Evolutionary conservation across 1,284 basidiomycete genomes (phyloP).

Genomic region (Somion occarium): DNA sequence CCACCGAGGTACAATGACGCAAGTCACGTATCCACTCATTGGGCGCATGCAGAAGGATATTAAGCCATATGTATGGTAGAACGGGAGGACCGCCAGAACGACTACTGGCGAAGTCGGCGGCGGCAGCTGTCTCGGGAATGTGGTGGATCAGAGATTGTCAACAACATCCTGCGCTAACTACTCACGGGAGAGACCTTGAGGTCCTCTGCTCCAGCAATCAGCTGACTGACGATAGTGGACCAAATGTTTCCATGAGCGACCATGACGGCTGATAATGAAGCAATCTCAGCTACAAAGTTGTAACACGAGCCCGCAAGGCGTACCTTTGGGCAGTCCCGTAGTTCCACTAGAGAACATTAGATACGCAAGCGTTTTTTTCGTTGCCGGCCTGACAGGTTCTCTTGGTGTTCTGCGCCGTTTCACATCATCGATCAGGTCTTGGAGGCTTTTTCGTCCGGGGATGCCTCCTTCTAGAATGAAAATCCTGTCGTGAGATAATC

Average conservation of each 20-base stretch:
- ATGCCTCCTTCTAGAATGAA: constrained; percentile 45
- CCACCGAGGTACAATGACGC: constrained; percentile 59
- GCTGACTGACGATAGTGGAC: constrained; percentile 40
- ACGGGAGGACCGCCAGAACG: constrained; percentile 54
- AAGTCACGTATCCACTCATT: constrained; percentile 39
- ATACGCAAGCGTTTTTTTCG: constrained; percentile 60
- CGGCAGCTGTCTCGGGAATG: constrained; percentile 30
- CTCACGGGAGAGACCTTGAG: constrained; percentile 32
- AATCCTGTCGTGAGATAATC: constrained; percentile 47
- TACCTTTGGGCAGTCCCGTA: constrained; percentile 72
- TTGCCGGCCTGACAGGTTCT: constrained; percentile 41
- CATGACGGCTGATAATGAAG: constrained; percentile 54
- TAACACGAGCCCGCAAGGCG: constrained; percentile 7
- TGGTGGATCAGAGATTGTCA: not conserved
- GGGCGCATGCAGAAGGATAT: constrained; percentile 47
- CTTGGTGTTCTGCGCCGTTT: constrained; percentile 34
- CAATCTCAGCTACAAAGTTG: not conserved
- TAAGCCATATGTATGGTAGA: constrained; percentile 67
- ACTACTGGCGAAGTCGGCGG: constrained; percentile 40
- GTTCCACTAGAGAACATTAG: constrained; percentile 76
- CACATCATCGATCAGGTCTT: constrained; percentile 40
- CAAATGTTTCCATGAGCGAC: constrained; percentile 68
- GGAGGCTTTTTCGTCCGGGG: constrained; percentile 38
- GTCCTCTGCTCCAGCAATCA: constrained; percentile 26
- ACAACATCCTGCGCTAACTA: constrained; percentile 6